Evolutionary conservation across 306 rosid genomes (phyloP).

Genomic region (Fragaria vesca): DNA sequence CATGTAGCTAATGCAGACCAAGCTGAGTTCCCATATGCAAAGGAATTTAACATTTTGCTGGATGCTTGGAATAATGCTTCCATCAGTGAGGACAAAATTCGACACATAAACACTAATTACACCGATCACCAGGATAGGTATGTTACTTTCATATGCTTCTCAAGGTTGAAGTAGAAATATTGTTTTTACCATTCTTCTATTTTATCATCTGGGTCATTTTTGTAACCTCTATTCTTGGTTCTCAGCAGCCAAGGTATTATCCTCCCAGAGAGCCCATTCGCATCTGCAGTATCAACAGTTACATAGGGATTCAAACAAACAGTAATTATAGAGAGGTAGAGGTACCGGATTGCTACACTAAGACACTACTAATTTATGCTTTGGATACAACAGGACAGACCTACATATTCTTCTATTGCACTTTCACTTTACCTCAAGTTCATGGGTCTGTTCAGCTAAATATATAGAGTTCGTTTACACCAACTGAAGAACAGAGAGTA

Average conservation of each 20-base stretch:
- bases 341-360: conserved; percentile 24
- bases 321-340: conserved; percentile 32
- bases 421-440: conserved; percentile 14
- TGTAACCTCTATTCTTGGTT: background rate
- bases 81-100: conserved; percentile 27
- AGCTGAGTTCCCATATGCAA: conserved; percentile 29
- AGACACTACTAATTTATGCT: conserved; percentile 21
- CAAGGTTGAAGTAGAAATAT: background rate
- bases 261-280: conserved; percentile 54
- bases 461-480: conserved; percentile 18
- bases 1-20: conserved; percentile 25
- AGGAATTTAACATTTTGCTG: conserved; percentile 25
- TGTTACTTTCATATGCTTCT: background rate
- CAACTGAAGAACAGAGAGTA: conserved; percentile 17
- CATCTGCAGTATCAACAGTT: conserved; percentile 38
- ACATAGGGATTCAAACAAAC: conserved; percentile 27
- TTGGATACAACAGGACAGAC: conserved; percentile 19
- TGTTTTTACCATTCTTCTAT: background rate
- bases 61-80: conserved; percentile 37
- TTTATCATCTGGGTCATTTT: background rate
- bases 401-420: conserved; percentile 15
- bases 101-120: conserved; percentile 25
- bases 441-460: conserved; percentile 8
- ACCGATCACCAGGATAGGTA: conserved; percentile 39
- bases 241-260: conserved; percentile 32